These are phyloP conservation scores for Fusarium incarnatum DNA, from an alignment of 2,329 filamentous ascomycete species.

Conservation along the genomic window DNA sequence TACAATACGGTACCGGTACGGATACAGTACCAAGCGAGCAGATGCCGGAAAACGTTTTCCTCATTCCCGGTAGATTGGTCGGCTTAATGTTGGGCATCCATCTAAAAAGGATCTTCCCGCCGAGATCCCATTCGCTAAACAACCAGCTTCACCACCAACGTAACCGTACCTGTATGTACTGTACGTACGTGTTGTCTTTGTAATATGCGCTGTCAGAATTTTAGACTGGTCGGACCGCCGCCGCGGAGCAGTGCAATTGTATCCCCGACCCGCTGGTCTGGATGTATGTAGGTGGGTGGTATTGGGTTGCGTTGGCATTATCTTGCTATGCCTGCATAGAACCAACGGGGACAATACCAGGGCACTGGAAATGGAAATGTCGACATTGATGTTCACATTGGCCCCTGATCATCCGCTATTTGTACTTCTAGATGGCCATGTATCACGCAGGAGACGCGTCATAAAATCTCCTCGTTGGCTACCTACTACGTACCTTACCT, in stretches of 20 bases:
- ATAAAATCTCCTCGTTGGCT: constrained; percentile 13
- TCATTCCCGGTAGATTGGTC: constrained; percentile 32
- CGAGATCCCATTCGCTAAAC: constrained; percentile 25
- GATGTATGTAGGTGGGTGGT: neutral
- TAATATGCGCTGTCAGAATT: constrained; percentile 32
- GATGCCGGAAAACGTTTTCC: constrained; percentile 22
- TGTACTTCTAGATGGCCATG: constrained; percentile 20
- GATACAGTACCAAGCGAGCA: neutral
- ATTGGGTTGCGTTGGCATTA: constrained; percentile 24
- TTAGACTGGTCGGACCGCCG: constrained; percentile 34
- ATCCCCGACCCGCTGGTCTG: constrained; percentile 32
- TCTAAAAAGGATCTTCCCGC: constrained; percentile 20
- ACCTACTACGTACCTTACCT: neutral
- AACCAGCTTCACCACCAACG: constrained; percentile 3
- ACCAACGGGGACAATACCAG: constrained; percentile 13
- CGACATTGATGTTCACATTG: neutral
- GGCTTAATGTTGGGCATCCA: constrained; percentile 36
- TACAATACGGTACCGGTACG: neutral
- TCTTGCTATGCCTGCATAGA: constrained; percentile 16
- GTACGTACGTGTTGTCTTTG: constrained; percentile 8
- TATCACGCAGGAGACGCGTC: constrained; percentile 45
- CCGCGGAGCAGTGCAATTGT: constrained; percentile 27
- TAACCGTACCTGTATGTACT: constrained; percentile 2
- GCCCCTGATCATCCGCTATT: constrained; percentile 13
- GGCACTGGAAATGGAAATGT: constrained; percentile 32